Base-by-base conservation (phyloP, 495 filamentous ascomycete species). In the Hypoxylon fragiforme region DNA sequence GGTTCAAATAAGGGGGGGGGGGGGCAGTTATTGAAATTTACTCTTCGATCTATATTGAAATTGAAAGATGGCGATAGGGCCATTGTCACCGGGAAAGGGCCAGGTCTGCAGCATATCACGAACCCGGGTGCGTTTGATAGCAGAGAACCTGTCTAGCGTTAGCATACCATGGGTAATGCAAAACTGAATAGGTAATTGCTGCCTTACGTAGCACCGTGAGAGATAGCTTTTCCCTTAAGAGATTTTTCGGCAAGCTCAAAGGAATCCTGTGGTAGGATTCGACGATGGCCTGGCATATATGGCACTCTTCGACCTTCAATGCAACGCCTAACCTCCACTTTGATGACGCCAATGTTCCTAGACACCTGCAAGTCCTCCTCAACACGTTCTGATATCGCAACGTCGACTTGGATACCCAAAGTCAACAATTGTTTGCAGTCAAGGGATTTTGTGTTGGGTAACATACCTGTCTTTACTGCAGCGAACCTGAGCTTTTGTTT, bases 201-300 rank as follows among this genome's bases (percentile, higher is more conserved):
- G 24, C 24, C 55, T 50, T 50, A 72, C 65, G 36, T 36, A 3
- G 63, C 62, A 2, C 65, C 64, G 43, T 71, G 69, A 11, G 71
- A 73, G 9, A 71, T 45, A 3, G 64, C 63, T 49, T 57, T 49
- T 4, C 71, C 69, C 20, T 70, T 72, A 0, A 73, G 46, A 5
- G 69, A 61, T 39, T 72, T 70, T 34, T 73, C 69, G 1, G 69
- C 45, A 7, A 72, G 44, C 35, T 70, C 66, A 3, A 44, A 35
- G 5, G 59, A 45, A 40, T 48, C 11, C 11, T 21, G 4, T 3
- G 8, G 16, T 11, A 7, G 1, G 3, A n/a, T n/a, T n/a, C n/a
- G n/a, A n/a, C n/a, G n/a, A n/a, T 24, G n/a, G 19, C 1, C n/a
- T 16, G 9, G 24, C 12, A 11, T 32, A 1, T 3, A 26, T 24